A percentile compares a stretch with the other conserved stretches of the same genome.
These are phyloP conservation scores for Neofusicoccum parvum DNA, from an alignment of 2,329 filamentous ascomycete genomes.

Conservation along the genomic window DNA sequence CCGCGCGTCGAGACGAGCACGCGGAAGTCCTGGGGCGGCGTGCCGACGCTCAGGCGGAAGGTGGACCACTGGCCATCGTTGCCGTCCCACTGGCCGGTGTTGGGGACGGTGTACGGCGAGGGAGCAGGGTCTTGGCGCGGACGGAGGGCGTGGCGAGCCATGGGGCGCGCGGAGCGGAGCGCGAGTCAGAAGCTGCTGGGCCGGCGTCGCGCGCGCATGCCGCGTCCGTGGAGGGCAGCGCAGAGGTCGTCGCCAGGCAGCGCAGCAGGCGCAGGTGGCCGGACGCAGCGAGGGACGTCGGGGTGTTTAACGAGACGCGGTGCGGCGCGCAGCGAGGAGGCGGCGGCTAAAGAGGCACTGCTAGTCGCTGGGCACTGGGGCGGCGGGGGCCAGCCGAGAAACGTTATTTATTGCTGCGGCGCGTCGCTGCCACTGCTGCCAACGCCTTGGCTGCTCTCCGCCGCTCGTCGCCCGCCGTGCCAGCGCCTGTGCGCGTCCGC, in stretches of 20 bases:
- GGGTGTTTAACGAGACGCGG: not conserved
- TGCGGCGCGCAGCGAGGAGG: not conserved
- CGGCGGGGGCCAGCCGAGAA: not conserved
- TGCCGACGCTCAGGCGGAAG: constrained; percentile 44
- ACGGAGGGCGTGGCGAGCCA: not conserved
- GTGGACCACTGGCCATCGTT: constrained; percentile 47
- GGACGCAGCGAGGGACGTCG: not conserved
- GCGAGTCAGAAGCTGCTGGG: not conserved
- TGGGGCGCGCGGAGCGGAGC: not conserved
- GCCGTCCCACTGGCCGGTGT: constrained; percentile 37
- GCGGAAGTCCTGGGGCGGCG: constrained; percentile 42
- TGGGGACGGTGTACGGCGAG: constrained; percentile 1
- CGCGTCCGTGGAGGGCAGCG: not conserved
- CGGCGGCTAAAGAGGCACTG: not conserved
- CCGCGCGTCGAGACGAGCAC: constrained; percentile 39
- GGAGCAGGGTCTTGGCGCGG: not conserved
- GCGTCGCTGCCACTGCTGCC: not conserved
- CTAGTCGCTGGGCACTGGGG: not conserved
- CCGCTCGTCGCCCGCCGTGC: not conserved
- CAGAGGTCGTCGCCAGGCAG: not conserved
- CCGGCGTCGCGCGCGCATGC: not conserved
- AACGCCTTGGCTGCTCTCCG: not conserved
- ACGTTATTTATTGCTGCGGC: not conserved
- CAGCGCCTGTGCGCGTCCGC: too few relatives aligned
- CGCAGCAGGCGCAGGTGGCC: not conserved